Evolutionary conservation across 768 basidiomycete species (phyloP), one percentile per base, ranked within the genome.

Genomic region (Lactarius indigo): DNA sequence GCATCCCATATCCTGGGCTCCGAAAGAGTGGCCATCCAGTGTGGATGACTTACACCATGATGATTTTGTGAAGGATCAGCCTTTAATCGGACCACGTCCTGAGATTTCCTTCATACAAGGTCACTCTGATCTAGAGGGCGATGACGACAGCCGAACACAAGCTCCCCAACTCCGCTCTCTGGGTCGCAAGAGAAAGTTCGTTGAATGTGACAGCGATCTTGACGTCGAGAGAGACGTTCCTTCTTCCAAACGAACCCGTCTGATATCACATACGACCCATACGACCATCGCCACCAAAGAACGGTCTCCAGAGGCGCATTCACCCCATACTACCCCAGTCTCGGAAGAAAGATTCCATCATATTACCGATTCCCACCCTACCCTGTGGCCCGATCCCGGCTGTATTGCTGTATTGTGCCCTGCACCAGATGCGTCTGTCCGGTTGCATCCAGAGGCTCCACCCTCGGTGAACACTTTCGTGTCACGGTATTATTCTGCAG

Each of bases 1-100:
- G 4, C 66, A 31, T 3, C 44, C 61, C 26, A 28, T 60, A 68
- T 68, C 59, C 9, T 66, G 65, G 65, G 42, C 63, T 58, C 23
- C 37, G 6, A 26, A 23, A 4, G 61, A 63, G 30, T n/a, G 26
- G 28, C 61, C 65, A 18, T 62, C 58, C 15, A 10, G 23, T 58
- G 23, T 2, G 31, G 57, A 59, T 17, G 57, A 58, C 37, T 17
- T 59, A 18, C 8, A 5, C 30, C 7, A 58, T 35, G 12, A 2
- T 5, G 37, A 58, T 59, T 35, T 61, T 12, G 26, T 31, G 28
- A 56, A 26, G n/a, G 9, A 52, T n/a, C 37, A 59, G 17, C 39
- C 31, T 55, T 39, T 41, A 17, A 15, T 18, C 6, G n/a, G 33
- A 4, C 39, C 37, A 54, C 42, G 15, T 23, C 39, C 39, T 12